Conservation (phyloP, 805 yeast species). For the Candida qinlingensis region DNA sequence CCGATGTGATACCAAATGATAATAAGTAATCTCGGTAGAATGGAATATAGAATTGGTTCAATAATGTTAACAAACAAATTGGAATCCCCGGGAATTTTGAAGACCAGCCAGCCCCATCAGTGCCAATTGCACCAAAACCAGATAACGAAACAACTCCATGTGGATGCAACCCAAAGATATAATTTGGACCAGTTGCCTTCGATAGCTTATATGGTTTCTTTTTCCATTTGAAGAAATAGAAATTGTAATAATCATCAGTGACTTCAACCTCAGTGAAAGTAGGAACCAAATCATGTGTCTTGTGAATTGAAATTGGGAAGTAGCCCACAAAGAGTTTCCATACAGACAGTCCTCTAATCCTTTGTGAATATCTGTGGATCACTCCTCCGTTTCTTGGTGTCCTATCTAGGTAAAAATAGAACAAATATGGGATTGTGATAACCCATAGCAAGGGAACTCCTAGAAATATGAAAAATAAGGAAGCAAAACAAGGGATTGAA, state of each 20-base stretch:
- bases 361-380: slow-evolving; percentile 46
- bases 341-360: slow-evolving; percentile 49
- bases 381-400: slow-evolving; percentile 75
- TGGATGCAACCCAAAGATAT: slow-evolving; percentile 91
- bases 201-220: slow-evolving; percentile 24
- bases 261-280: slow-evolving; percentile 45
- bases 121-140: slow-evolving; percentile 76
- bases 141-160: slow-evolving; percentile 96
- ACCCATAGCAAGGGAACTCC: slow-evolving; percentile 67
- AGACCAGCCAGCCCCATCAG: slow-evolving; percentile 73
- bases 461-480: slow-evolving; percentile 51
- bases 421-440: slow-evolving; percentile 54
- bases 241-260: slow-evolving; percentile 16
- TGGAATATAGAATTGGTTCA: slow-evolving; percentile 80
- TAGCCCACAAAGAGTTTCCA: slow-evolving; percentile 75
- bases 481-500: slow-evolving; percentile 54
- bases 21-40: slow-evolving; percentile 81
- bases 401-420: slow-evolving; percentile 53
- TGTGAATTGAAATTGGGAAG: slow-evolving; percentile 73
- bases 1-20: slow-evolving; percentile 79
- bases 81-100: slow-evolving; percentile 79
- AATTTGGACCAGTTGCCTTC: slow-evolving; percentile 58
- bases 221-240: slow-evolving; percentile 15
- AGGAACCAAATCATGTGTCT: slow-evolving; percentile 66
- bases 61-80: slow-evolving; percentile 69